These are phyloP conservation scores for Sapria himalayana DNA, from an alignment of 345 rosid genomes.

Conservation along the genomic window DNA sequence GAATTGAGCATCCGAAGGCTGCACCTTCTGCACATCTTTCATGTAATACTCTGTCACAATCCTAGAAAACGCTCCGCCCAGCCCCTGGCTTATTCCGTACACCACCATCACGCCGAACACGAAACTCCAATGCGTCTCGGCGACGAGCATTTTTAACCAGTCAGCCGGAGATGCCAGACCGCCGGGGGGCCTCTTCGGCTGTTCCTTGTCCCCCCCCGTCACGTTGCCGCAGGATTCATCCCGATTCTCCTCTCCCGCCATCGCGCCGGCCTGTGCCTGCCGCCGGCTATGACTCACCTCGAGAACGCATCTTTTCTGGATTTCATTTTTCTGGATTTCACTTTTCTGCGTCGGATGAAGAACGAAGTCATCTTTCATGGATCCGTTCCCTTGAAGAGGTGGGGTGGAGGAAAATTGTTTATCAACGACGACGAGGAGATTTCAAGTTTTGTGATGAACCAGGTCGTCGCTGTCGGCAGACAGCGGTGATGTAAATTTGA, in stretches of 20 bases:
- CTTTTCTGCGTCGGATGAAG: no score
- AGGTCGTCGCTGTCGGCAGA: no score
- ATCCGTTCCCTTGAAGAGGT: no score
- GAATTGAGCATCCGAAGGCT: conserved; percentile 46
- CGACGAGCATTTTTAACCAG: conserved; percentile 33
- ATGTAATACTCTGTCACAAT: conserved; percentile 47
- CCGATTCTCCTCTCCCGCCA: conserved; percentile 25
- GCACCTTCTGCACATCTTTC: conserved; percentile 49
- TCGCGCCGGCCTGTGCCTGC: conserved; percentile 2
- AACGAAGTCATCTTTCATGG: no score
- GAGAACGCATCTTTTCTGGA: no score
- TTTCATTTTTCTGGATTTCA: no score
- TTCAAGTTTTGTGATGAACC: no score
- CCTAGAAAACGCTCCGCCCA: conserved; percentile 29
- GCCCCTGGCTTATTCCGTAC: conserved; percentile 48
- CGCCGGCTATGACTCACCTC: no score
- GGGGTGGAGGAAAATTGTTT: no score
- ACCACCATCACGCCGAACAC: conserved; percentile 39
- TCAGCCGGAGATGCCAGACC: conserved; percentile 17
- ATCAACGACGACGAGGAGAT: no score
- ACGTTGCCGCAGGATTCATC: conserved; percentile 18
- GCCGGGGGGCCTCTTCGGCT: conserved; percentile 9
- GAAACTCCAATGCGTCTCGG: conserved; percentile 51
- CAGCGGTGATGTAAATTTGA: no score
- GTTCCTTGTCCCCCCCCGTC: conserved; percentile 10